A percentile compares a stretch with the other conserved stretches of the same genome.
phyloP scores from a whole-genome alignment of 2,329 filamentous ascomycete genomes.

The Trichoderma sp. region DNA sequence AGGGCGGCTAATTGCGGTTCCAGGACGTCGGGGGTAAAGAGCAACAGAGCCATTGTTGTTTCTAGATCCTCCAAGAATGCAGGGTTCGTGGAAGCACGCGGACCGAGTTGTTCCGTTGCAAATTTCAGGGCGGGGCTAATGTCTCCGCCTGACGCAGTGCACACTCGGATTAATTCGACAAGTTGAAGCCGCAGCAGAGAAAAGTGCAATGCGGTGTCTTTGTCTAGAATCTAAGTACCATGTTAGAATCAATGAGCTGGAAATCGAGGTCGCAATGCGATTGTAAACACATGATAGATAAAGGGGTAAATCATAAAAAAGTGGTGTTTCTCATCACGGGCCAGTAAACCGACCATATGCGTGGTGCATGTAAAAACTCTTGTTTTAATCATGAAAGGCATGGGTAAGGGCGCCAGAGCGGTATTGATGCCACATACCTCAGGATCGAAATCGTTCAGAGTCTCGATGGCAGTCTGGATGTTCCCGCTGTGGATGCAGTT shows the following conservation, averaged over 20 bases:
- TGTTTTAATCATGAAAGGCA: slow-evolving; percentile 75
- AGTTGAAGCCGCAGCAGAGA: slow-evolving; percentile 84
- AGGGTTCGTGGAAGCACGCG: slow-evolving; percentile 75
- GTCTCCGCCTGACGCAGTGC: slow-evolving; percentile 65
- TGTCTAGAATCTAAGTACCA: slow-evolving; percentile 74
- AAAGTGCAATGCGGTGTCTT: slow-evolving; percentile 80
- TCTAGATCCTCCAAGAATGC: slow-evolving; percentile 85
- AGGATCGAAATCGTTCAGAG: slow-evolving; percentile 84
- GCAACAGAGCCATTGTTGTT: slow-evolving; percentile 85
- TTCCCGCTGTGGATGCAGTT: slow-evolving; percentile 81
- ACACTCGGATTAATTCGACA: slow-evolving; percentile 83
- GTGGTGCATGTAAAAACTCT: slow-evolving; percentile 96
- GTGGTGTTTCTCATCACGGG: slow-evolving; percentile 86
- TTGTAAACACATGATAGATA: neutral
- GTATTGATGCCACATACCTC: slow-evolving; percentile 61
- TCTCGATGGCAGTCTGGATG: slow-evolving; percentile 79
- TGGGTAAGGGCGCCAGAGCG: slow-evolving; percentile 42
- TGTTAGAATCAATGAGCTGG: slow-evolving; percentile 14
- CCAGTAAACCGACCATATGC: slow-evolving; percentile 75
- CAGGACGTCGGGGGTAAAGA: slow-evolving; percentile 80
- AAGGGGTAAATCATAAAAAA: slow-evolving; percentile 39
- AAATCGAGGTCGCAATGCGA: neutral
- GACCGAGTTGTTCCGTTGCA: slow-evolving; percentile 81
- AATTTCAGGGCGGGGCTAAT: slow-evolving; percentile 80
- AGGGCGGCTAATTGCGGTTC: slow-evolving; percentile 72